Evolutionary conservation across 345 rosid genomes (phyloP), one percentile per base, ranked within the genome.

Genomic region (Syzygium oleosum): DNA sequence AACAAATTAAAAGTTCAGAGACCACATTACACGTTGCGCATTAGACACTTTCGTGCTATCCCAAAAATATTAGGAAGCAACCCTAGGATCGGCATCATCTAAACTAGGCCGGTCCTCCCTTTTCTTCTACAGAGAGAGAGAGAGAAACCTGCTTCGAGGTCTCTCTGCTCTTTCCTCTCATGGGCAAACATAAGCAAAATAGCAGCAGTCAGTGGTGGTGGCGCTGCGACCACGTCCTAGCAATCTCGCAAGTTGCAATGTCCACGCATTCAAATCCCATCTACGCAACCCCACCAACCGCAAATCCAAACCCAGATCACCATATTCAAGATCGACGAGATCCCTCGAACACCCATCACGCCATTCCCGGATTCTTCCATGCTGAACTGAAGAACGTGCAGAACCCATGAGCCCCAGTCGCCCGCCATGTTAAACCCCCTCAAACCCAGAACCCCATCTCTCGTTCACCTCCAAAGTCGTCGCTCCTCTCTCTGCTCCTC

Each of bases 401-500:
- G 27, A 73, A 73, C 83, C 25, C 27, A 73, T 73, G 83, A 73
- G 19, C 83, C 83, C 83, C 15, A 22, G 0, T 10, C 49, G 83
- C 83, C 83, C 49, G 27, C 83, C 7, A 73, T 88, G 87, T 88
- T 88, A 23, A 85, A 77, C 38, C 56, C 86, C 65, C 46, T 84
- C 55, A 65, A 29, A n/a, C 73, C 59, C 84, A 55, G 38, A 77
- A 51, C 22, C 83, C 86, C 80, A 22, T 9, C 84, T 29, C 27
- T 84, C 21, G 23, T 85, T 61, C 87, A 12, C 85, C 88, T 86
- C 17, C 88, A 41, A 84, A 13, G 58, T 12, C 84, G 65, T 21
- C 52, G 51, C 83, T 55, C 8, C 84, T 86, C 85, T 0, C 54
- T 65, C 85, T 65, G 59, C 38, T 90, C 89, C 88, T 87, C 91